Evolutionary conservation across 1,284 basidiomycete genomes (phyloP).

Genomic region (Cutaneotrichosporon sp.): DNA sequence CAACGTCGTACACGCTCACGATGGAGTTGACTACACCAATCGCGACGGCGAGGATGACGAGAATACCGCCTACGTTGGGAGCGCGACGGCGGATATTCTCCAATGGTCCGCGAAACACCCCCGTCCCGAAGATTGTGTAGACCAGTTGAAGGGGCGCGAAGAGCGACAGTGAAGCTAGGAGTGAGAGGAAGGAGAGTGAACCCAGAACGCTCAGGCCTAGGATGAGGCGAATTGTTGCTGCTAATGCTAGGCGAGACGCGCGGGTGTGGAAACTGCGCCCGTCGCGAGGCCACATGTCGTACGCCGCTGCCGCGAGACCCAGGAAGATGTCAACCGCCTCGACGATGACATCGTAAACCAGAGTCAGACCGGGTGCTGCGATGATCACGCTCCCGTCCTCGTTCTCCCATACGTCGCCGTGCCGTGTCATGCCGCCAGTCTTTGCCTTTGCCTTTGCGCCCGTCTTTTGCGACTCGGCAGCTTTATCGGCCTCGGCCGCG

Average conservation of each 20-base stretch:
- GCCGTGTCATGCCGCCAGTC: neutral
- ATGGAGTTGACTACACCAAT: conserved; percentile 43
- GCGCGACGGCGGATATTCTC: conserved; percentile 12
- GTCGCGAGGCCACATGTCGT: conserved; percentile 15
- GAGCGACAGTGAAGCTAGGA: conserved; percentile 42
- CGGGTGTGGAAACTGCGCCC: neutral
- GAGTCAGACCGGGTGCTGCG: conserved; percentile 32
- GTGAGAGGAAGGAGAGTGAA: conserved; percentile 44
- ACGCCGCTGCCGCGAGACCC: conserved; percentile 28
- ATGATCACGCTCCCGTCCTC: conserved; percentile 32
- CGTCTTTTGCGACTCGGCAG: neutral
- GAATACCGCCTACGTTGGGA: conserved; percentile 17
- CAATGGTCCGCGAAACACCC: conserved; percentile 23
- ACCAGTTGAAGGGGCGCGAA: conserved; percentile 48
- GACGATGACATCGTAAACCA: conserved; percentile 41
- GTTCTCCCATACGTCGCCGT: conserved; percentile 14
- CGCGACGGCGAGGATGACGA: conserved; percentile 36
- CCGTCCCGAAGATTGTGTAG: conserved; percentile 44
- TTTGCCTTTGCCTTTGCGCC: neutral
- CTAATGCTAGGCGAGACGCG: conserved; percentile 14
- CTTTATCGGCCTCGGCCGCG: neutral
- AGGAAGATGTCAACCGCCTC: conserved; percentile 40
- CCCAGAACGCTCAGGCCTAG: conserved; percentile 51
- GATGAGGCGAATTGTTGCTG: conserved; percentile 37
- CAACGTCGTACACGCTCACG: conserved; percentile 35